Conservation (phyloP, 345 rosid species). For the Ailanthus altissimus region DNA sequence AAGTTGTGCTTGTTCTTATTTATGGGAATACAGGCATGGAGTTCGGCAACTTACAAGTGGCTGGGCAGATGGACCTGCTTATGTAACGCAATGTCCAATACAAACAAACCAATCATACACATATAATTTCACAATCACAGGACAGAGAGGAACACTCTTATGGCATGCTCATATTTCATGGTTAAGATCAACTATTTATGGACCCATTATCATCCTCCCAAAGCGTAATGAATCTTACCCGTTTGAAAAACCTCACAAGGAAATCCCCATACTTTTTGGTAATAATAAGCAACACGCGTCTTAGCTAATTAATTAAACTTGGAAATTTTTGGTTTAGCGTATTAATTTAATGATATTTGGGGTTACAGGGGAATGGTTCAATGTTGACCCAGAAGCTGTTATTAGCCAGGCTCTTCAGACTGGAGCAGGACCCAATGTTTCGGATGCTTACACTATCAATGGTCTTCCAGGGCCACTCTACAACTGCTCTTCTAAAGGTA, state of each 20-base stretch:
- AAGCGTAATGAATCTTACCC: slow-evolving; percentile 49
- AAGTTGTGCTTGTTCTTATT: neutral
- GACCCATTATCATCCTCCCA: slow-evolving; percentile 63
- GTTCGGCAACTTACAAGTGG: slow-evolving; percentile 50
- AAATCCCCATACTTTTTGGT: slow-evolving; percentile 57
- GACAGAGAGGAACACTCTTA: slow-evolving; percentile 60
- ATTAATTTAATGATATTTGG: neutral
- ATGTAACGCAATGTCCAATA: slow-evolving; percentile 64
- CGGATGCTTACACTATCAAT: slow-evolving; percentile 62
- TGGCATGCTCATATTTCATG: slow-evolving; percentile 79
- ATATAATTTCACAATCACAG: slow-evolving; percentile 61
- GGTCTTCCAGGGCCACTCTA: slow-evolving; percentile 67
- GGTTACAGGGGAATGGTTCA: slow-evolving; percentile 68
- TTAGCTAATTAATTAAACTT: neutral
- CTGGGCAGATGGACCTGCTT: slow-evolving; percentile 67
- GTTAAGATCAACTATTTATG: slow-evolving; percentile 55
- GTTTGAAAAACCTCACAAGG: slow-evolving; percentile 59
- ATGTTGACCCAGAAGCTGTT: slow-evolving; percentile 52
- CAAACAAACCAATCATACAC: slow-evolving; percentile 47
- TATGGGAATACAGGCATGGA: slow-evolving; percentile 52
- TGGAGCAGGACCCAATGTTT: slow-evolving; percentile 59
- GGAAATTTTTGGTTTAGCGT: neutral
- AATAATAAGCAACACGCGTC: slow-evolving; percentile 18
- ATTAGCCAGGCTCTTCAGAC: slow-evolving; percentile 57
- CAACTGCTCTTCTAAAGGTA: slow-evolving; percentile 64